A percentile compares a stretch with the other conserved stretches of the same genome.
Conservation (phyloP, 805 yeast species). For the Ogataea nonfermentans region DNA sequence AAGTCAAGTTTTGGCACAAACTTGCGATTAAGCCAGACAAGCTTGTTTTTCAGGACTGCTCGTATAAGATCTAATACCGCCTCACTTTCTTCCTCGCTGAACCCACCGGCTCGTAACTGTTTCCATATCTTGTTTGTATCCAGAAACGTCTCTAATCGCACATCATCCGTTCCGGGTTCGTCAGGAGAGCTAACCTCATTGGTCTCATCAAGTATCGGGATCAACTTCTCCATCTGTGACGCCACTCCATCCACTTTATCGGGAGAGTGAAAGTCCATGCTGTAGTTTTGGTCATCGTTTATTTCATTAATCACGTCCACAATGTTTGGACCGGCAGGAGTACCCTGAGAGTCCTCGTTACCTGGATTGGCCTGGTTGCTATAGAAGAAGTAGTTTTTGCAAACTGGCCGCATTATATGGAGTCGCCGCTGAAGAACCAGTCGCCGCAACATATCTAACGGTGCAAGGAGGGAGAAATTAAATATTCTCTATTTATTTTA, state of each 20-base stretch:
- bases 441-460: conserved; percentile 7
- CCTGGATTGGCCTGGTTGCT: conserved; percentile 5
- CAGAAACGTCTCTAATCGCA: conserved; percentile 40
- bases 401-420: conserved; percentile 1
- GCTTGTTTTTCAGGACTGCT: conserved; percentile 34
- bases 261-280: conserved; percentile 13
- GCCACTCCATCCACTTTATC: conserved; percentile 9
- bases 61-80: conserved; percentile 48
- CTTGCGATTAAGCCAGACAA: conserved; percentile 46
- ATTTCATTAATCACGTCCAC: conserved; percentile 29
- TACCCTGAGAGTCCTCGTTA: conserved; percentile 12
- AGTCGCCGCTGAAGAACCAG: neutral
- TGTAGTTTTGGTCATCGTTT: conserved; percentile 27
- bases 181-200: neutral
- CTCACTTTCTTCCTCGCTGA: conserved; percentile 59
- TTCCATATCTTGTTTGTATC: conserved; percentile 64
- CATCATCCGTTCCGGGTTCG: conserved; percentile 16
- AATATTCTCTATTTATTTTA: neutral
- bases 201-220: conserved; percentile 10
- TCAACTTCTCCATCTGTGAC: conserved; percentile 15
- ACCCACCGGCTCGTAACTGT: conserved; percentile 54
- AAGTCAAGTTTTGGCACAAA: conserved; percentile 62
- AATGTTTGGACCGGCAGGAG: conserved; percentile 27
- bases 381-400: conserved; percentile 19
- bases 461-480: conserved; percentile 10